A percentile compares a stretch with the other conserved stretches of the same genome.
phyloP scores from a whole-genome alignment of 371 early-diverging fungal species.

The Haplosporangium sp. region DNA sequence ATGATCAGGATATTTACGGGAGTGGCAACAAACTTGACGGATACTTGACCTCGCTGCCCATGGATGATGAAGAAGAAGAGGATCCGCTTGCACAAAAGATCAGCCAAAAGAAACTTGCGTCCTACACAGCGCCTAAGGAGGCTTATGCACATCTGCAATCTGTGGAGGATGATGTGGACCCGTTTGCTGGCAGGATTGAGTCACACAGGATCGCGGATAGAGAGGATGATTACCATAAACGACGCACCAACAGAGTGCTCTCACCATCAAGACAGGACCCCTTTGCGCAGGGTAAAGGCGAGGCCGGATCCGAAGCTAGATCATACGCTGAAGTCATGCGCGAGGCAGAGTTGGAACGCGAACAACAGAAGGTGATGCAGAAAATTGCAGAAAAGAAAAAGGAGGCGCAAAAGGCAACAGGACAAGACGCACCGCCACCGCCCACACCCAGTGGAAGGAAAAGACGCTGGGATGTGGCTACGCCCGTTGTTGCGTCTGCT shows the following conservation, averaged over 20 bases:
- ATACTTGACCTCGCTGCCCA: slow-evolving; percentile 76
- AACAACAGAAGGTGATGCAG: slow-evolving; percentile 74
- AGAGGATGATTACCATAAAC: slow-evolving; percentile 88
- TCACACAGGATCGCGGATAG: slow-evolving; percentile 83
- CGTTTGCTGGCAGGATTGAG: slow-evolving; percentile 68
- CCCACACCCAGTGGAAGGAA: slow-evolving; percentile 62
- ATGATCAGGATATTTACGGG: slow-evolving; percentile 86
- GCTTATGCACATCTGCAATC: slow-evolving; percentile 72
- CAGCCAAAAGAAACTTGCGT: slow-evolving; percentile 64
- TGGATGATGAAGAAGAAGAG: slow-evolving; percentile 68
- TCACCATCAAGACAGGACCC: slow-evolving; percentile 92
- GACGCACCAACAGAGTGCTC: slow-evolving; percentile 81
- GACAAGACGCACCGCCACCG: slow-evolving; percentile 59
- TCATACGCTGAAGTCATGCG: slow-evolving; percentile 90
- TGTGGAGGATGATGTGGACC: slow-evolving; percentile 71
- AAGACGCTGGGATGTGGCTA: slow-evolving; percentile 90
- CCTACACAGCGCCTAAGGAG: slow-evolving; percentile 89
- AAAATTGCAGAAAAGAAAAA: slow-evolving; percentile 80
- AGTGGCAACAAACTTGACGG: slow-evolving; percentile 74
- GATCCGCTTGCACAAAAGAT: slow-evolving; percentile 56
- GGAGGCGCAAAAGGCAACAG: slow-evolving; percentile 60
- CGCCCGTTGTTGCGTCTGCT: slow-evolving; percentile 66
- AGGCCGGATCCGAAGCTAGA: slow-evolving; percentile 58
- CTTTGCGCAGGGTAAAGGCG: slow-evolving; percentile 65
- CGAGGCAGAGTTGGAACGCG: slow-evolving; percentile 87